Conservation (phyloP, 2,329 filamentous ascomycete species). For the Penicillium sp. region DNA sequence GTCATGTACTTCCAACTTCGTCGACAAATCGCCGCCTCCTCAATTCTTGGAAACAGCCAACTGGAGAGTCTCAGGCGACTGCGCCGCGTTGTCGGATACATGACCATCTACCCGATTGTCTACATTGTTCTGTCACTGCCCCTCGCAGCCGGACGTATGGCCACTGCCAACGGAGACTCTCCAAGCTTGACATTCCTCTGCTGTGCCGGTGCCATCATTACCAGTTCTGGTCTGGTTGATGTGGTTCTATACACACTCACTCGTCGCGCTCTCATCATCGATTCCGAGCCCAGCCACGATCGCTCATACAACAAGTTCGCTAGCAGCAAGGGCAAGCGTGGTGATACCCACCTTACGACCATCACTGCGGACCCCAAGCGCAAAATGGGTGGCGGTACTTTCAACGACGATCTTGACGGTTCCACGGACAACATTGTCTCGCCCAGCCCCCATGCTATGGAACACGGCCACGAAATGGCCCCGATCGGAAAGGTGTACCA, state of each 20-base stretch:
- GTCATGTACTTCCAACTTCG: conserved; percentile 53
- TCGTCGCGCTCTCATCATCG: conserved; percentile 56
- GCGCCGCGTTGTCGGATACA: conserved; percentile 48
- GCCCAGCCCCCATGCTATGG: conserved; percentile 7
- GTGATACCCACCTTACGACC: conserved; percentile 34
- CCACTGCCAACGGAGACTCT: conserved; percentile 35
- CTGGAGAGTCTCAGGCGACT: conserved; percentile 41
- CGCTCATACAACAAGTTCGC: conserved; percentile 35
- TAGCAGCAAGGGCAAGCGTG: conserved; percentile 27
- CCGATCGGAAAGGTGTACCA: conserved; percentile 45
- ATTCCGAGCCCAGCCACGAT: conserved; percentile 47
- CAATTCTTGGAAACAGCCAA: conserved; percentile 38
- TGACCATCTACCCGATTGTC: conserved; percentile 50
- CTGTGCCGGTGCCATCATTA: conserved; percentile 57
- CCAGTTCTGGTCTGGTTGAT: conserved; percentile 61
- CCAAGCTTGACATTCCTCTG: conserved; percentile 49
- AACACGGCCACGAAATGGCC: conserved; percentile 26
- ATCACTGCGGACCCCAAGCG: conserved; percentile 31
- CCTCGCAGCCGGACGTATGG: conserved; percentile 53
- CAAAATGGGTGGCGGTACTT: conserved; percentile 14
- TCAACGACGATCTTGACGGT: conserved; percentile 39
- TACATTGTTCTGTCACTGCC: conserved; percentile 68
- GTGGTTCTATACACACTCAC: conserved; percentile 61
- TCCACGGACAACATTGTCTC: conserved; percentile 49
- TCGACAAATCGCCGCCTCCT: conserved; percentile 43